Evolutionary conservation across 306 rosid species (phyloP).

Genomic region (Hylodesmum podocarpum): DNA sequence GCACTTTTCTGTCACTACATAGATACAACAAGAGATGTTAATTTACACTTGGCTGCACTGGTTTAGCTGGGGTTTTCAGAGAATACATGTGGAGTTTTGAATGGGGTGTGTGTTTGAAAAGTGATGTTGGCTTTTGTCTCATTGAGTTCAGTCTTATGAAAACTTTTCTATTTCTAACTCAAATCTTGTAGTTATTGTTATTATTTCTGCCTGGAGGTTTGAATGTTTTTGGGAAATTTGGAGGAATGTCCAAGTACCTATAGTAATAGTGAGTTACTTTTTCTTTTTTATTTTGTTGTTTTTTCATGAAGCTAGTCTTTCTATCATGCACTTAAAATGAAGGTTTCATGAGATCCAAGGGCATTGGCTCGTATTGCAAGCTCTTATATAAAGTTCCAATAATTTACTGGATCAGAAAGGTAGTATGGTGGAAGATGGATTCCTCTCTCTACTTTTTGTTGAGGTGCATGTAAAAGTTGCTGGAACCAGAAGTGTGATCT

Average conservation of each 20-base stretch:
- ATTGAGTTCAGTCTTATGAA: background rate
- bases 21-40: background rate
- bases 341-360: slow-evolving; percentile 14
- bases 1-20: background rate
- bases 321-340: background rate
- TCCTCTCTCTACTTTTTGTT: slow-evolving; percentile 10
- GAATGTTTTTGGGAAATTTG: background rate
- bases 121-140: background rate
- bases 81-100: background rate
- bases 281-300: background rate
- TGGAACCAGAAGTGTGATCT: slow-evolving; percentile 19
- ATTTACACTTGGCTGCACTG: background rate
- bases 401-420: background rate
- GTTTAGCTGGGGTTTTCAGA: background rate
- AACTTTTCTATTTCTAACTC: background rate
- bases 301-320: background rate
- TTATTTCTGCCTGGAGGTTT: background rate
- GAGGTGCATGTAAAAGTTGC: slow-evolving; percentile 18
- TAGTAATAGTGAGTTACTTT: background rate
- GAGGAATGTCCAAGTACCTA: slow-evolving; percentile 5
- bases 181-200: background rate
- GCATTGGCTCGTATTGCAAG: background rate
- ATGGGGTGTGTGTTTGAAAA: background rate
- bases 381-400: background rate
- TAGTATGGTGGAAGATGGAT: background rate